Evolutionary conservation across 768 basidiomycete species (phyloP).

Genomic region (Trametes maxima): DNA sequence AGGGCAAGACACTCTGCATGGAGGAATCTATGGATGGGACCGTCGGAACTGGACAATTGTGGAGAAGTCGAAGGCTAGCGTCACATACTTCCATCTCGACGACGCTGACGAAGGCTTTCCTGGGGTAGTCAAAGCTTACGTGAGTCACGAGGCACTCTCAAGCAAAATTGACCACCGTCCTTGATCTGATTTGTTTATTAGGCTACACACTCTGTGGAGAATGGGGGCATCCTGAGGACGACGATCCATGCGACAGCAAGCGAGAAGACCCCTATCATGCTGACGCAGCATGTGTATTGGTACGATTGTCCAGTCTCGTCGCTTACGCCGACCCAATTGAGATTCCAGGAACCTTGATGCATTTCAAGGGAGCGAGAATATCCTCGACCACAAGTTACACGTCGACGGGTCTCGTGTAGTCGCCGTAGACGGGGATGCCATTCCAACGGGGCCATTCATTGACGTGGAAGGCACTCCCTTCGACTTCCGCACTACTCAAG

Average conservation of each 20-base stretch:
- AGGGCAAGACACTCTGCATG: constrained; percentile 54
- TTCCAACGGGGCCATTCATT: constrained; percentile 42
- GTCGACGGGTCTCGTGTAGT: constrained; percentile 37
- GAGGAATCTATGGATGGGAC: constrained; percentile 60
- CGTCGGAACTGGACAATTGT: constrained; percentile 57
- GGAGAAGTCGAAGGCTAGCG: constrained; percentile 44
- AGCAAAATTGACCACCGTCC: neutral
- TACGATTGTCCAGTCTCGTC: constrained; percentile 16
- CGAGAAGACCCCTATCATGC: constrained; percentile 58
- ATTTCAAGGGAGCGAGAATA: constrained; percentile 45
- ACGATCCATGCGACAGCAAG: constrained; percentile 49
- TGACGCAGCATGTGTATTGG: constrained; percentile 60
- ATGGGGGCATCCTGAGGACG: constrained; percentile 46
- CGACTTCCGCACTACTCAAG: constrained; percentile 42
- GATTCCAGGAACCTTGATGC: constrained; percentile 51
- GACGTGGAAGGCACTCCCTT: constrained; percentile 37
- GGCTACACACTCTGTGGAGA: constrained; percentile 50
- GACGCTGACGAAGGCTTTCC: constrained; percentile 51
- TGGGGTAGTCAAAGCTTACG: constrained; percentile 20
- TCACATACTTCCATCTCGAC: constrained; percentile 57
- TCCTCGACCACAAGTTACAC: constrained; percentile 32
- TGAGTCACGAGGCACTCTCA: neutral
- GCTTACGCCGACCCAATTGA: neutral
- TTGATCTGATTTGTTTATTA: constrained; percentile 16
- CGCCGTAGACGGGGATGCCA: constrained; percentile 40